phyloP scores from a whole-genome alignment of 2,329 filamentous ascomycete species.

The Didymella arachidicola region DNA sequence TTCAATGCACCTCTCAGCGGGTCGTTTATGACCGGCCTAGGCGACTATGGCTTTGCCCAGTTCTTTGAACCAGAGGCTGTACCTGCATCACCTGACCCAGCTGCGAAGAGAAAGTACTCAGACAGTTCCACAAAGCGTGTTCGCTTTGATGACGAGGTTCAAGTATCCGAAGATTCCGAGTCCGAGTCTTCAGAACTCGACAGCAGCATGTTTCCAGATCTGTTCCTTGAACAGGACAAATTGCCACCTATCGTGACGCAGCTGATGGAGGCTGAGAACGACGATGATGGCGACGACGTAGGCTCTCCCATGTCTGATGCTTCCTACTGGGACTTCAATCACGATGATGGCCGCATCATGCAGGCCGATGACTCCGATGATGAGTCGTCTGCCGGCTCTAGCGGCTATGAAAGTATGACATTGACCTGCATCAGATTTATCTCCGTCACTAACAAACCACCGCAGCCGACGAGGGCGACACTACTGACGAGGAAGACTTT shows the following conservation, averaged over 20 bases:
- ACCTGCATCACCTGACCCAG: conserved; percentile 51
- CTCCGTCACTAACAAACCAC: conserved; percentile 55
- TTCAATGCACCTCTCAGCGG: conserved; percentile 42
- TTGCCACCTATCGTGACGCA: conserved; percentile 76
- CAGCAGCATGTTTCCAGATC: conserved; percentile 75
- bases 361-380: conserved; percentile 45
- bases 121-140: conserved; percentile 67
- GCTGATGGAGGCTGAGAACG: conserved; percentile 69
- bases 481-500: conserved; percentile 60
- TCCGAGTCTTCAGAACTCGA: conserved; percentile 62
- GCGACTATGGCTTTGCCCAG: conserved; percentile 46
- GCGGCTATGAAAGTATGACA: conserved; percentile 67
- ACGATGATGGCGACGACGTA: conserved; percentile 58
- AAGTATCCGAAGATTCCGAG: conserved; percentile 66
- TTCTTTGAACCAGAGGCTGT: conserved; percentile 53
- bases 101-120: conserved; percentile 47
- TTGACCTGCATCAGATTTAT: conserved; percentile 29
- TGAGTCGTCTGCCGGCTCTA: conserved; percentile 58
- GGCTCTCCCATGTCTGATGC: conserved; percentile 49
- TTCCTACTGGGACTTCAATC: conserved; percentile 70
- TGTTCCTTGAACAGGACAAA: conserved; percentile 78
- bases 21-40: conserved; percentile 34
- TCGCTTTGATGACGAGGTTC: conserved; percentile 72
- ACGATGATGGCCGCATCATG: conserved; percentile 54
- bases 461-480: conserved; percentile 66